Base-by-base conservation (phyloP, 805 yeast genomes). In the Starmerella riodocensis region DNA sequence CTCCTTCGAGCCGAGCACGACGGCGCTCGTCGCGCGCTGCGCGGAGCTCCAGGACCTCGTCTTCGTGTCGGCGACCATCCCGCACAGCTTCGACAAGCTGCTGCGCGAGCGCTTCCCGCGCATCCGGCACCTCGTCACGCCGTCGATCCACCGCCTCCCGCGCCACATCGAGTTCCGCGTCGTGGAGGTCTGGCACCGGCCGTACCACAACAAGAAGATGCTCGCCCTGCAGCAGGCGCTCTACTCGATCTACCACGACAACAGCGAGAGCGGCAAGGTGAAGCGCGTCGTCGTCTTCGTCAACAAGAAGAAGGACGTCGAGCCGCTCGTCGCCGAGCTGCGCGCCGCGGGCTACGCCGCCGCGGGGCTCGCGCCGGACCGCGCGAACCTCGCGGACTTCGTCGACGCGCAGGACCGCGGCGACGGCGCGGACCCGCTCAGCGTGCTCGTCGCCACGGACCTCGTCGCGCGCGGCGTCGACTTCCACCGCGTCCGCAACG, bases 31-130 rank as follows among this genome's bases (percentile, higher is more conserved):
- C 12, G 64, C 59, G 18, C 48, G 58, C 35, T 66, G 75, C 61
- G 64, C 71, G 16, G 69, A 71, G 43, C 60, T 79, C 29, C 66
- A 64, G 34, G 79, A 82, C 45, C 57, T 84, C 18, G 68, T 86
- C 0, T 72, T 88, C 49, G 82, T 88, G 43, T 78, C 94, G 1
- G 97, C 97, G 0, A 88, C 98, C 0, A 77, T 91, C 25, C 93
- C 97, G 1, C 69, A 71, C 23, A 76, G 73, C 42, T 83, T 85
- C 54, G 76, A 77, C 41, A 69, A 70, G 39, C 70, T 78, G 1
- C 60, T 86, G 40, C 57, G 65, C 4, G 63, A 63, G 30, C 52
- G 76, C 23, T 85, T 76, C 58, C 93, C 93, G 0, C 64, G 68
- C n/a, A 65, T 74, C 13, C 64, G 67, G 16, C 67, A 79, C 2